Evolutionary conservation across 2,329 filamentous ascomycete species (phyloP), one percentile per base, ranked within the genome.

Genomic region (Beauveria medogensis): DNA sequence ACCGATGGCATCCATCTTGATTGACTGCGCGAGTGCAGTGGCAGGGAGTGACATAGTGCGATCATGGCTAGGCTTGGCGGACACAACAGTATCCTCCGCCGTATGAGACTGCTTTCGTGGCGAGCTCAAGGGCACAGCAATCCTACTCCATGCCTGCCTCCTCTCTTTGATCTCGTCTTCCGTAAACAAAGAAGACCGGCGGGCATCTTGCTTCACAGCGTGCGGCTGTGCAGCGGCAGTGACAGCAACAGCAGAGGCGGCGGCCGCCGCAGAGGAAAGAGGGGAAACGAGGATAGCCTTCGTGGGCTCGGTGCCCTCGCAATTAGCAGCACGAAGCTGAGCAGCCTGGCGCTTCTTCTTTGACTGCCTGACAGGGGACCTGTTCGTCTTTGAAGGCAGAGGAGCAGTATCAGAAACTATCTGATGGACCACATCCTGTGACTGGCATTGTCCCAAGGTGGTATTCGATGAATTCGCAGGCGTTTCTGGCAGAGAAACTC

Each of bases 141-240:
- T 74, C 60, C 67, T 72, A 67, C 71, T 65, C 71, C 70, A 73
- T 56, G 66, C 67, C 66, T 68, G 65, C 62, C 65, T 69, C 60
- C 72, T 69, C 44, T 64, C 66, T 63, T 68, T 68, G 40, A 72
- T 71, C 60, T 74, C 64, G 53, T 69, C 63, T 50, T 68, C 66
- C 14, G 72, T 72, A 43, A 72, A 73, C 5, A 61, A 53, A 44
- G 69, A 68, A 20, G 63, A 43, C 26, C 26, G 58, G 12, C 12
- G 44, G 2, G 5, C 16, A 30, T 54, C 41, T 16, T 55, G 46
- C 20, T 37, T 16, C 5, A 48, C 41, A 20, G 20, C 20, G 9
- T 6, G 37, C 24, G 41, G 54, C 37, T 40, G 18, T 5, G 44
- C 22, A 6, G 44, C 2, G 16, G 14, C 41, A 22, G 30, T 37